These are phyloP conservation scores for Talaromyces verruculosus DNA, from an alignment of 2,329 filamentous ascomycete species.

Conservation along the genomic window DNA sequence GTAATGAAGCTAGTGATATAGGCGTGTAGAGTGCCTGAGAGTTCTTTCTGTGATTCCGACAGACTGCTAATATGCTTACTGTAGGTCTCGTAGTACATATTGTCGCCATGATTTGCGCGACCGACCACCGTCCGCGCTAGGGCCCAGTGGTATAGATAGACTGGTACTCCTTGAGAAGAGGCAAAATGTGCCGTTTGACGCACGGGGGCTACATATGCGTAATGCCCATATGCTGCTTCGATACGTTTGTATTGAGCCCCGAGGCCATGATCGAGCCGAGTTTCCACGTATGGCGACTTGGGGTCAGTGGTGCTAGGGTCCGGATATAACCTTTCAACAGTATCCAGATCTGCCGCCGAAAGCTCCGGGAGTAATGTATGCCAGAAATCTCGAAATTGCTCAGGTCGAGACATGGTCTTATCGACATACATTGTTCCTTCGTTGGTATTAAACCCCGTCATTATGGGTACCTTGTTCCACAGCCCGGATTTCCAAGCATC, in stretches of 20 bases:
- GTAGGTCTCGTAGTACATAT: slow-evolving; percentile 51
- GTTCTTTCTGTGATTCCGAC: slow-evolving; percentile 44
- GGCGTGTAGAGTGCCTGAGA: slow-evolving; percentile 47
- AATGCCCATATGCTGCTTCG: slow-evolving; percentile 52
- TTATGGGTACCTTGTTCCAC: slow-evolving; percentile 60
- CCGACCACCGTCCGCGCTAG: slow-evolving; percentile 45
- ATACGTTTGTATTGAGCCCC: slow-evolving; percentile 55
- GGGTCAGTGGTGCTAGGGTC: slow-evolving; percentile 44
- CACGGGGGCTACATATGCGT: slow-evolving; percentile 52
- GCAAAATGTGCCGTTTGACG: slow-evolving; percentile 48
- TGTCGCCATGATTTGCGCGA: slow-evolving; percentile 52
- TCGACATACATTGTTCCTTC: slow-evolving; percentile 68
- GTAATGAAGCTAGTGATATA: slow-evolving; percentile 54
- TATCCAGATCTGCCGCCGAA: slow-evolving; percentile 52
- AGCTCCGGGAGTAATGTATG: slow-evolving; percentile 60
- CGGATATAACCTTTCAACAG: slow-evolving; percentile 62
- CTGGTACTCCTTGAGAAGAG: slow-evolving; percentile 36
- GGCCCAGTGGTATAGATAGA: slow-evolving; percentile 58
- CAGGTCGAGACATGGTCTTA: slow-evolving; percentile 45
- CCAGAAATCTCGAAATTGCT: slow-evolving; percentile 63
- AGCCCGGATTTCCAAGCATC: slow-evolving; percentile 56
- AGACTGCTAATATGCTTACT: slow-evolving; percentile 36
- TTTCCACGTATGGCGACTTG: neutral
- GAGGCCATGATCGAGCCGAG: slow-evolving; percentile 30
- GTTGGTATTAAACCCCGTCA: slow-evolving; percentile 70